Conservation (phyloP, 1,284 basidiomycete species). For the Puccinia horiana region DNA sequence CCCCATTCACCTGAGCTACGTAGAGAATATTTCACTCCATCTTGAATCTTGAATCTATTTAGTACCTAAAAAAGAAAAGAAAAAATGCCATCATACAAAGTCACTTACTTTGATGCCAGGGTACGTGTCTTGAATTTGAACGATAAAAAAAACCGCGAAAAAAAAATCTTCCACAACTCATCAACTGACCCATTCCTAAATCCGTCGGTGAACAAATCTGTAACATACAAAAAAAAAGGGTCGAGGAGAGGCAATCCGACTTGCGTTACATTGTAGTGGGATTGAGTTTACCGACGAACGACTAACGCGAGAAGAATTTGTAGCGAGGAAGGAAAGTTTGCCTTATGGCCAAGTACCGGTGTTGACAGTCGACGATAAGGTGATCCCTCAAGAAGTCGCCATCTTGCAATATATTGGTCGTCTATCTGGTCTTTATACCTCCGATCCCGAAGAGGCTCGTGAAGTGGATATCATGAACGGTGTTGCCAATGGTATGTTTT, state of each 20-base stretch:
- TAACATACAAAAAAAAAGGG: neutral
- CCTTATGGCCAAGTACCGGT: neutral
- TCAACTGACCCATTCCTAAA: neutral
- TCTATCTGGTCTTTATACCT: neutral
- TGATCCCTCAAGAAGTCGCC: slow-evolving; percentile 19
- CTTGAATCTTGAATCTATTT: no score
- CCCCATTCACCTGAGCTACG: no score
- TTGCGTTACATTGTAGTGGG: neutral
- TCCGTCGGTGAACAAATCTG: no score
- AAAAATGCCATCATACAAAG: neutral
- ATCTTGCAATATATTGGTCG: slow-evolving; percentile 11
- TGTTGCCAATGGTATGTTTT: neutral
- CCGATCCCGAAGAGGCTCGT: neutral
- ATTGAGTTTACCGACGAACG: slow-evolving; percentile 12
- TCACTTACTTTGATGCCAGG: slow-evolving; percentile 10
- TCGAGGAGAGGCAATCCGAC: neutral
- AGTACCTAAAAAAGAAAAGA: no score
- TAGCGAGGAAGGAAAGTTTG: neutral
- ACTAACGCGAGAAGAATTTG: neutral
- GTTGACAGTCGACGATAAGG: neutral
- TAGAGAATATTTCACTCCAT: no score
- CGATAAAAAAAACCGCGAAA: neutral
- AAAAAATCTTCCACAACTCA: no score
- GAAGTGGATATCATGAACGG: neutral
- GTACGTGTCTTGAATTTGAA: neutral